These are phyloP conservation scores for Coemansia sp. DNA, from an alignment of 192 early-diverging fungal species.

Conservation along the genomic window DNA sequence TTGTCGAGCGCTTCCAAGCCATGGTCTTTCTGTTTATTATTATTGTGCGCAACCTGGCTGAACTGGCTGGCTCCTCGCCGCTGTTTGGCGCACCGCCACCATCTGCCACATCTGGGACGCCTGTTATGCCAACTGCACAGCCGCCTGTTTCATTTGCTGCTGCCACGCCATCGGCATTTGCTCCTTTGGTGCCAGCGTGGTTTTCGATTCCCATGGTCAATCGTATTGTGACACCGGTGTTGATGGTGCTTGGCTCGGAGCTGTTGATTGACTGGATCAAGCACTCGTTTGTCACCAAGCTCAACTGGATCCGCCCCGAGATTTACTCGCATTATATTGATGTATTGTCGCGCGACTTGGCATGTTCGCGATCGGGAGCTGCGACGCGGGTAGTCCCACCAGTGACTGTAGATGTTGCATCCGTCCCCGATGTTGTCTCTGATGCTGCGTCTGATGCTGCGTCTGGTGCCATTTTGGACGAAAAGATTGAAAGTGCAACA, in stretches of 20 bases:
- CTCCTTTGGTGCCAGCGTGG: constrained; percentile 64
- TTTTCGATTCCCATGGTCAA: constrained; percentile 64
- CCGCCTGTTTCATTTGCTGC: constrained; percentile 39
- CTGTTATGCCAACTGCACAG: constrained; percentile 32
- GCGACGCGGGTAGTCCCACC: background rate
- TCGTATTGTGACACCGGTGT: constrained; percentile 70
- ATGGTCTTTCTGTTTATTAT: constrained; percentile 87
- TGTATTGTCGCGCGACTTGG: constrained; percentile 85
- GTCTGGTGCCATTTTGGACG: background rate
- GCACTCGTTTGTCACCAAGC: constrained; percentile 97
- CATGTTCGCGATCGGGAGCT: constrained; percentile 39
- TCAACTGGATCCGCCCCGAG: constrained; percentile 87
- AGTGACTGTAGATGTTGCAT: too few species aligned
- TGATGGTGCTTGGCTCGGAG: constrained; percentile 87
- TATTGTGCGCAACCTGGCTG: constrained; percentile 84
- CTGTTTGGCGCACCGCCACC: constrained; percentile 25
- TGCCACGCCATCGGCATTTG: constrained; percentile 55
- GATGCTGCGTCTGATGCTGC: background rate
- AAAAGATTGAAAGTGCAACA: background rate
- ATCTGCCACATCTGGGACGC: constrained; percentile 1
- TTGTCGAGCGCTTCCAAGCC: constrained; percentile 95
- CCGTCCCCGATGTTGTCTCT: background rate
- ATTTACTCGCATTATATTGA: constrained; percentile 87
- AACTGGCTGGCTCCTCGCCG: constrained; percentile 68
- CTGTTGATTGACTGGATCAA: constrained; percentile 96